Evolutionary conservation across 2,329 filamentous ascomycete genomes (phyloP).

Genomic region (Botrytis galanthina): DNA sequence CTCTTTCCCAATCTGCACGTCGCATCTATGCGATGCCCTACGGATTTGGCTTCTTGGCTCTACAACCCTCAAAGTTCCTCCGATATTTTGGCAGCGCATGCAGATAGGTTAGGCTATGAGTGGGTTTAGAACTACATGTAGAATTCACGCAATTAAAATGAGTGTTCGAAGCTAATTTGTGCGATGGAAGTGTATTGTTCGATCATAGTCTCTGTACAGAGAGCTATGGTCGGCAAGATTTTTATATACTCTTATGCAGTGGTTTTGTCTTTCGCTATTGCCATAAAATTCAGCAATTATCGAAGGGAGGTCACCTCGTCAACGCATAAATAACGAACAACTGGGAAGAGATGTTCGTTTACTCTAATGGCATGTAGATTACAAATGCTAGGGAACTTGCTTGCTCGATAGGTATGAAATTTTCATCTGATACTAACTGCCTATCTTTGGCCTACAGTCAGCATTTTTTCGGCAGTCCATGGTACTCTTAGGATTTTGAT

Average conservation of each 20-base stretch:
- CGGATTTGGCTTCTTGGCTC: neutral
- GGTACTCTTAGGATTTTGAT: too few species aligned
- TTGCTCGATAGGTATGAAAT: neutral
- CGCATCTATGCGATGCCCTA: neutral
- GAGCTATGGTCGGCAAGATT: too few species aligned
- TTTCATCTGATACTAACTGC: neutral
- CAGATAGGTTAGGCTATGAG: neutral
- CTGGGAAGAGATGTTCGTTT: too few species aligned
- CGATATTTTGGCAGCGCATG: neutral
- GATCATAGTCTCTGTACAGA: too few species aligned
- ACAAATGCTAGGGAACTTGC: too few species aligned
- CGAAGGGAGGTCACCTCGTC: too few species aligned
- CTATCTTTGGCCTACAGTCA: neutral
- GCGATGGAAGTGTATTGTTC: neutral
- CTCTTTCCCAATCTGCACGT: neutral
- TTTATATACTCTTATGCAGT: too few species aligned
- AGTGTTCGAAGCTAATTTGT: neutral
- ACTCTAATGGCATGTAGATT: too few species aligned
- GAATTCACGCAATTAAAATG: neutral
- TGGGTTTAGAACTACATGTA: neutral
- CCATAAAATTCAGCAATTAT: too few species aligned
- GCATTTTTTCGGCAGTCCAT: neutral
- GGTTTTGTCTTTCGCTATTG: too few species aligned
- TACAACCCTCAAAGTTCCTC: neutral
- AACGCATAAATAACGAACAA: too few species aligned